Evolutionary conservation across 2,329 filamentous ascomycete species (phyloP), one percentile per base, ranked within the genome.

Genomic region (Mollisiaceae sp.): DNA sequence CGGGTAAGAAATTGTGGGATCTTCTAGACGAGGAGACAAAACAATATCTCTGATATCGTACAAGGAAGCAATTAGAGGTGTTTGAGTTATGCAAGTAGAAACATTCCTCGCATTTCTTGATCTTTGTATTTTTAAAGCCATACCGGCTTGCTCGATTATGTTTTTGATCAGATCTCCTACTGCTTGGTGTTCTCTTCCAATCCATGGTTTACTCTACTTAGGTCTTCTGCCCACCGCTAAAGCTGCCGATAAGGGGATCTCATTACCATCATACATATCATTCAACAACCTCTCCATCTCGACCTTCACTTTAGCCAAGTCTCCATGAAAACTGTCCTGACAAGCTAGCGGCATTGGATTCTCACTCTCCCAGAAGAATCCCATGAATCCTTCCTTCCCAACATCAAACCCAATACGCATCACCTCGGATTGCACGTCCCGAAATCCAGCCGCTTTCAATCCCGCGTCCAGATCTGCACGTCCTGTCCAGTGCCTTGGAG

Each of bases 351-450:
- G 24, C 50, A 54, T 54, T 11, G 50, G 50, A 54, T 32, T 54
- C 24, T 14, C 24, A 54, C 50, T 54, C 6, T 54, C 50, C 50
- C 50, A 54, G 18, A 54, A 54, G 50, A 54, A 54, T 14, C 24
- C 24, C 50, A 54, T 32, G 15, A 54, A 54, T 18, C 22, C 50
- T 32, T 54, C 50, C 14, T 54, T 54, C 14, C 50, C 50, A 54
- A 54, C 27, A 54, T 54, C 50, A 54, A 54, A 54, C 24, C 50
- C 24, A 54, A 54, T 27, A 54, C 14, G 50, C 24, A 54, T 32
- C 11, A 54, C 50, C 18, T 54, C 50, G 8, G 50, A 54, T 27
- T 15, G 4, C 9, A 54, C 24, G 12, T 54, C 50, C 8, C 8
- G 22, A 24, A 54, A 32, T n/a, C 50, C 27, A 5, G 24, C 50